Percentiles rank a stretch among this genome's conserved stretches.
These are phyloP conservation scores for Ceratocystis ficicola DNA, from an alignment of 2,329 filamentous ascomycete genomes.

Conservation along the genomic window DNA sequence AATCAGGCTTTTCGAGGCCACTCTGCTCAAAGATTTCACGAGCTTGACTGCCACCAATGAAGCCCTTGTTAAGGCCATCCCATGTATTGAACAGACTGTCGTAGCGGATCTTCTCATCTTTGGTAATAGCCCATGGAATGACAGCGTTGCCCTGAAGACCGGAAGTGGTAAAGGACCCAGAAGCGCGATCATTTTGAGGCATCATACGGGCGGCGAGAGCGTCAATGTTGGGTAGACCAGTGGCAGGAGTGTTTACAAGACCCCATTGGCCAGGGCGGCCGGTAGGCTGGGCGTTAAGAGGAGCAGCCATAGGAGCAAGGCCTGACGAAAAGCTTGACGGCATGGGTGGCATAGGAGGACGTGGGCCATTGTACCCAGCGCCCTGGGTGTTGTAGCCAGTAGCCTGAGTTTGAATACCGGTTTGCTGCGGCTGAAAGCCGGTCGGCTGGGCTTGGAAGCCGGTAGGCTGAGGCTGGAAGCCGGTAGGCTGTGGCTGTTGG, in stretches of 20 bases:
- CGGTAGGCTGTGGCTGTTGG: slow-evolving; percentile 21
- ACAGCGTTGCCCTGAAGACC: slow-evolving; percentile 87
- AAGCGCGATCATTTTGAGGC: slow-evolving; percentile 86
- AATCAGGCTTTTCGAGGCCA: slow-evolving; percentile 76
- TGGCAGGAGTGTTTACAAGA: slow-evolving; percentile 85
- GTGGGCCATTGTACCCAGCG: slow-evolving; percentile 69
- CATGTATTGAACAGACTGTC: slow-evolving; percentile 90
- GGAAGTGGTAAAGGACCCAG: slow-evolving; percentile 67
- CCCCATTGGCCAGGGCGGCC: slow-evolving; percentile 93
- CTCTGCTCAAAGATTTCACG: slow-evolving; percentile 97
- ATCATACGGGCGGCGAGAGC: slow-evolving; percentile 89
- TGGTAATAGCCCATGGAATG: slow-evolving; percentile 96
- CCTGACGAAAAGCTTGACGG: slow-evolving; percentile 44
- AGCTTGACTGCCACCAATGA: slow-evolving; percentile 79
- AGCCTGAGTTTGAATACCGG: slow-evolving; percentile 42
- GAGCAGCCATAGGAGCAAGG: slow-evolving; percentile 47
- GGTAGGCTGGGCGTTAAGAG: slow-evolving; percentile 85
- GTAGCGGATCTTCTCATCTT: slow-evolving; percentile 95
- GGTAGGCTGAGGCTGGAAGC: slow-evolving; percentile 38
- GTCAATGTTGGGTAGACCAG: slow-evolving; percentile 85
- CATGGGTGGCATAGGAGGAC: slow-evolving; percentile 84
- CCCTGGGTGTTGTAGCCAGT: slow-evolving; percentile 64
- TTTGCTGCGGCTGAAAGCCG: slow-evolving; percentile 50
- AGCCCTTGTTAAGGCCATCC: slow-evolving; percentile 90
- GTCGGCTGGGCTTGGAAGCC: slow-evolving; percentile 37